A percentile compares a stretch with the other conserved stretches of the same genome.
Evolutionary conservation across 2,329 filamentous ascomycete species (phyloP).

Genomic region (Tolypocladium ovalisporum): DNA sequence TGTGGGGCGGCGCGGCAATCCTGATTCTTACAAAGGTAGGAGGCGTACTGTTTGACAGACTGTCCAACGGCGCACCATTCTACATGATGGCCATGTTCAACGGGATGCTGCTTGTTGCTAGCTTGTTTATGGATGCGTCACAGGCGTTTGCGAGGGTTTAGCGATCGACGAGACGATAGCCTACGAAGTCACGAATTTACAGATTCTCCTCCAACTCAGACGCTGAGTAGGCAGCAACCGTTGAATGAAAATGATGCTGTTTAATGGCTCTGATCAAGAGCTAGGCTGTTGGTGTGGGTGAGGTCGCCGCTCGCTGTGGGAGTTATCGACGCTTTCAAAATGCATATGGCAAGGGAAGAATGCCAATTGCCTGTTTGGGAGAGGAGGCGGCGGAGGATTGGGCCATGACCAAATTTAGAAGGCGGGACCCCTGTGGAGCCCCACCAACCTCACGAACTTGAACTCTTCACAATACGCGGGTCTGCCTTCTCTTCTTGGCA

Average conservation of each 20-base stretch:
- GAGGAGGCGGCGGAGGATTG: neutral
- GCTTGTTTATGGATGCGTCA: conserved; percentile 37
- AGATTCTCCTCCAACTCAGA: neutral
- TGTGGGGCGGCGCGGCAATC: conserved; percentile 84
- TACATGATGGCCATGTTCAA: conserved; percentile 93
- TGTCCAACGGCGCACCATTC: conserved; percentile 70
- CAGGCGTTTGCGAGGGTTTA: conserved; percentile 20
- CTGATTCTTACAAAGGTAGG: conserved; percentile 85
- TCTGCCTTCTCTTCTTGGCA: neutral
- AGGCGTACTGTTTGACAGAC: conserved; percentile 71
- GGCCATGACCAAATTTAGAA: neutral
- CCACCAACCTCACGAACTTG: neutral
- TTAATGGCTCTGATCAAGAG: neutral
- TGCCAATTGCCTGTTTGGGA: neutral
- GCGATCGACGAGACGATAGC: neutral
- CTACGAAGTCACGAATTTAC: conserved; percentile 5
- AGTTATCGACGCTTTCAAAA: neutral
- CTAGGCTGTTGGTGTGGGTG: neutral
- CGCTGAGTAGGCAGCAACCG: no score
- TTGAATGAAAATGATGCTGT: neutral
- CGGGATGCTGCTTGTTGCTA: conserved; percentile 52
- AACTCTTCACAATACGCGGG: neutral
- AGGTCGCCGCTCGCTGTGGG: neutral
- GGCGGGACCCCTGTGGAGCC: neutral
- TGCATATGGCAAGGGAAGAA: neutral